A percentile compares a stretch with the other conserved stretches of the same genome.
Evolutionary conservation across 306 rosid species (phyloP).

Genomic region (Sphenostylis stenocarpa): DNA sequence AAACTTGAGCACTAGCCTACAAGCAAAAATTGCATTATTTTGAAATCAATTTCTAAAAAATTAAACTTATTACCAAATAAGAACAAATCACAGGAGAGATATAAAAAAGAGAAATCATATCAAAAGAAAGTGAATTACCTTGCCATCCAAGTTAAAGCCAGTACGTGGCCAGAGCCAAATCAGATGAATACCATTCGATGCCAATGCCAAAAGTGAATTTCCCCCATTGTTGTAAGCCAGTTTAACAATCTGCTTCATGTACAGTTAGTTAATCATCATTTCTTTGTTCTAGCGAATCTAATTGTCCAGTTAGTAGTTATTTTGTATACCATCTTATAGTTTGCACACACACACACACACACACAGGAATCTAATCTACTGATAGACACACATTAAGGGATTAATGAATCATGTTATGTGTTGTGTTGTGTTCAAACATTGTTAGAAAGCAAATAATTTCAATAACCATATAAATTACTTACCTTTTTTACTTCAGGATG

Average conservation of each 20-base stretch:
- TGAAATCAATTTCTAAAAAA: too few relatives aligned
- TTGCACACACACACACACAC: too few relatives aligned
- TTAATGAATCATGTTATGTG: neutral
- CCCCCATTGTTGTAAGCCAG: neutral
- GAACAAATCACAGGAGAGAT: too few relatives aligned
- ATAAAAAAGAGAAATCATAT: neutral
- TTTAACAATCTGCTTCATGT: slow-evolving; percentile 20
- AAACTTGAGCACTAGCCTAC: neutral
- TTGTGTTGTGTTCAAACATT: neutral
- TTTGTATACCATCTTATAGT: neutral
- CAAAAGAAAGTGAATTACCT: slow-evolving; percentile 4
- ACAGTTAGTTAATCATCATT: neutral
- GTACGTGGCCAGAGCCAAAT: slow-evolving; percentile 8
- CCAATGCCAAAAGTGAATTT: slow-evolving; percentile 16
- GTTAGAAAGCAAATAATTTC: neutral
- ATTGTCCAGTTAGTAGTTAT: neutral
- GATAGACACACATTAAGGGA: neutral
- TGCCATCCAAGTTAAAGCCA: neutral
- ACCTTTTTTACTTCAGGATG: slow-evolving; percentile 10
- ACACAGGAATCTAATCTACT: neutral
- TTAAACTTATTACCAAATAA: too few relatives aligned
- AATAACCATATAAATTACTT: neutral
- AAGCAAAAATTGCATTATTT: neutral
- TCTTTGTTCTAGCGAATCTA: neutral
- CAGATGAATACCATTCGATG: slow-evolving; percentile 19